Base-by-base conservation (phyloP, 1,284 basidiomycete species). In the Mycena sp. region DNA sequence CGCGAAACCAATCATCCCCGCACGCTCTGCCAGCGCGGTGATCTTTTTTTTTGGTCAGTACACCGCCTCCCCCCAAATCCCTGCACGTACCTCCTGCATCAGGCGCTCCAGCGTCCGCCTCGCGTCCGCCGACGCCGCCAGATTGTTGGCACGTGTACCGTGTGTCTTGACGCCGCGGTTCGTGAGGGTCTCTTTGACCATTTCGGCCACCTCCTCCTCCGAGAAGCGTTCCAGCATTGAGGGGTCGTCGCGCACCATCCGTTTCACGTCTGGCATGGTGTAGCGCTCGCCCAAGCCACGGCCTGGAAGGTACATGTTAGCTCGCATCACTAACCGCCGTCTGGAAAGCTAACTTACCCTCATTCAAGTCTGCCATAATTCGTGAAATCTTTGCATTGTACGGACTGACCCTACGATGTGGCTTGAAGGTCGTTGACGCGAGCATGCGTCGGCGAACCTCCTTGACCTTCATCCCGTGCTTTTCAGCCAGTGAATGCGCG, bases 1-100 rank as follows among this genome's bases (percentile, higher is more conserved):
- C n/a, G 62, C 62, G n/a, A 63, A 62, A 2, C 60, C 60, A 4
- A 62, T n/a, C 60, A 62, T 62, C 14, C 44, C 44, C 8, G 25
- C 30, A 5, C 62, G 46, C 48, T 63, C 62, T 1, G 62, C 62
- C 18, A 63, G 48, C 5, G 30, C 8, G 1, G 34, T 52, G 3
- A 63, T 63, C 62, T 63, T 13, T 7, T 46, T 63, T 13, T 7
- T 46, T n/a, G 3, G 18, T 50, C 7, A 50, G 48, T 48, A 48
- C 14, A 3, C 22, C 20, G 2, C 20, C 20, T 1, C 2, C 18
- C 22, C 9, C 48, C 20, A 22, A n/a, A 50, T 5, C 16, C 44
- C 22, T 3, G 20, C 3, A 50, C 48, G 20, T 11, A 50, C 48
- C 48, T 50, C 48, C 7, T 22, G 20, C 48, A 50, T 50, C n/a